Evolutionary conservation across 495 filamentous ascomycete genomes (phyloP).

Genomic region (Neurospora sp.): DNA sequence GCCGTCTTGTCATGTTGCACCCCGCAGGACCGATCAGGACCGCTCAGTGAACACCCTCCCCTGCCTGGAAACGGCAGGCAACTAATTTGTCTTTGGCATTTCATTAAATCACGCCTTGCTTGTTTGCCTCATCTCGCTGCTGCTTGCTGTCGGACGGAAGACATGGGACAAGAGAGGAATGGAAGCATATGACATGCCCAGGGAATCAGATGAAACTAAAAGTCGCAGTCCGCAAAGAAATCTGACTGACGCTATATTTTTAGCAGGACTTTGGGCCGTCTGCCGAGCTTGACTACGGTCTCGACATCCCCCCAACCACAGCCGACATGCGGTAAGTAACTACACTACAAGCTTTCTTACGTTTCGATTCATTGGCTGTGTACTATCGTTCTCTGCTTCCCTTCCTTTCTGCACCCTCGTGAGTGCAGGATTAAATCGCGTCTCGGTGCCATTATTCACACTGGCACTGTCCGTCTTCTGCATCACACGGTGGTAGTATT

Average conservation of each 20-base stretch:
- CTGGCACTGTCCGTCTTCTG: neutral
- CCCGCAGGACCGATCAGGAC: neutral
- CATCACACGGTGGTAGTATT: neutral
- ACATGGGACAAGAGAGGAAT: slow-evolving; percentile 12
- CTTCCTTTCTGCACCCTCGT: neutral
- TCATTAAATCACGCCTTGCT: neutral
- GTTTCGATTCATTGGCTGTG: slow-evolving; percentile 1
- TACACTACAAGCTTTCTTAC: slow-evolving; percentile 1
- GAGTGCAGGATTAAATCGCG: neutral
- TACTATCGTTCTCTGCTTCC: neutral
- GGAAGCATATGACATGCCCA: slow-evolving; percentile 4
- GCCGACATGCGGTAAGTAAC: slow-evolving; percentile 40
- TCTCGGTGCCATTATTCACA: neutral
- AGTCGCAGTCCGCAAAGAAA: slow-evolving; percentile 1
- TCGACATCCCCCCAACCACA: slow-evolving; percentile 30
- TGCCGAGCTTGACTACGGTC: slow-evolving; percentile 35
- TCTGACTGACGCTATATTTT: slow-evolving; percentile 15
- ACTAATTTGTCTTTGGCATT: neutral
- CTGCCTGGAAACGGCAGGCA: neutral
- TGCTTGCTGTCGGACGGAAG: neutral
- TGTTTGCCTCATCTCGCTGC: neutral
- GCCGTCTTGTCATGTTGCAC: neutral
- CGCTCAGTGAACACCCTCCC: neutral
- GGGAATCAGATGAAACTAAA: neutral
- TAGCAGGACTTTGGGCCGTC: slow-evolving; percentile 41